Evolutionary conservation across 345 rosid species (phyloP).

Genomic region (Melaleuca quinquenervia): DNA sequence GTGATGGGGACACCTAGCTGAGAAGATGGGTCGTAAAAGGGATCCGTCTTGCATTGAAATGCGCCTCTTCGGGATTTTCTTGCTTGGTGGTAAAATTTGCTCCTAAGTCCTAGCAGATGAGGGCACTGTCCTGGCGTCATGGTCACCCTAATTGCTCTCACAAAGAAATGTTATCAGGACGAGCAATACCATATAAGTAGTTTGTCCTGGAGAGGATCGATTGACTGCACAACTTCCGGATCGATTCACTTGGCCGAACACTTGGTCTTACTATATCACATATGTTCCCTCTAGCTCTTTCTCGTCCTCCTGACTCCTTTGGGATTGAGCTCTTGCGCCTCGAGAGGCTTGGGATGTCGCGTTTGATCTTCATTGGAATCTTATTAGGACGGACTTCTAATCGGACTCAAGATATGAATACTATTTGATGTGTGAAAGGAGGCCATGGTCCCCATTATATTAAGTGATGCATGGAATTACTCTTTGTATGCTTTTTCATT

Average conservation of each 20-base stretch:
- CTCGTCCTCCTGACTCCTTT: neutral
- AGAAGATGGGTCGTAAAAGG: neutral
- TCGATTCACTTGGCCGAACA: neutral
- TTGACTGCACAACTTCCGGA: neutral
- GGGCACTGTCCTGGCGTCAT: neutral
- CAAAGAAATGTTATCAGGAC: neutral
- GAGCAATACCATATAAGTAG: neutral
- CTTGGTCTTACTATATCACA: neutral
- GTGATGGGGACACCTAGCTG: neutral
- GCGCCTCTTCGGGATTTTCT: neutral
- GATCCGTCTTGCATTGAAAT: neutral
- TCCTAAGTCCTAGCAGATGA: neutral
- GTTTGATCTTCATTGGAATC: neutral
- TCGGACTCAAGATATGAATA: neutral
- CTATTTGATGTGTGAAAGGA: too few relatives aligned
- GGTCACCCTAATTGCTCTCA: neutral
- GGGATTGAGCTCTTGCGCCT: neutral
- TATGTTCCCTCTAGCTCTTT: neutral
- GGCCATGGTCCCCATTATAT: neutral
- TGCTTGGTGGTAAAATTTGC: neutral
- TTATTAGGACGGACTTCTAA: neutral
- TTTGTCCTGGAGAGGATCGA: neutral
- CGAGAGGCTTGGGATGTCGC: neutral
- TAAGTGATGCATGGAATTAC: neutral
- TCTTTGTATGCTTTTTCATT: neutral